A percentile compares a stretch with the other conserved stretches of the same genome.
These are phyloP conservation scores for Hirschfeldia incana DNA, from an alignment of 345 rosid species.

Conservation along the genomic window DNA sequence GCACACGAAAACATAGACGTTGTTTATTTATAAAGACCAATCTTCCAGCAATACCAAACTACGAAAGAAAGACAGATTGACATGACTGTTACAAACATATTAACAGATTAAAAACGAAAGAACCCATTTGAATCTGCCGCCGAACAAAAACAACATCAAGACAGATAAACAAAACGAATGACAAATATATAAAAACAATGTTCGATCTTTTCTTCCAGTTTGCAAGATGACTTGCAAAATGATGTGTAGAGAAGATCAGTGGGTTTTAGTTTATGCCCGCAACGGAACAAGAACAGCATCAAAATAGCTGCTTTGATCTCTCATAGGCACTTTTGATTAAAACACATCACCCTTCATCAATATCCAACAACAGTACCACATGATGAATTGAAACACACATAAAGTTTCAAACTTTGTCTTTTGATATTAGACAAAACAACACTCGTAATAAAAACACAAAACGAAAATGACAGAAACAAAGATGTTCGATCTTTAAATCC, in stretches of 20 bases:
- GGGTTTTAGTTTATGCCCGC: neutral
- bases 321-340: neutral
- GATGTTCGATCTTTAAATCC: conserved; percentile 27
- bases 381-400: neutral
- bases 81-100: neutral
- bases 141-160: neutral
- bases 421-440: neutral
- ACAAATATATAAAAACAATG: neutral
- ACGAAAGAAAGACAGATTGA: no score
- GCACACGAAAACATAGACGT: neutral
- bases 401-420: conserved; percentile 1
- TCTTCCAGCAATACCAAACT: neutral
- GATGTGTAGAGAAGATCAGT: no score
- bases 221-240: neutral
- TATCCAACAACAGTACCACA: neutral
- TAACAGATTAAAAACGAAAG: neutral
- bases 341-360: neutral
- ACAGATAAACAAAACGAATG: neutral
- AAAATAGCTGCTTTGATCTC: neutral
- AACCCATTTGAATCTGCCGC: neutral
- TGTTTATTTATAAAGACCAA: neutral
- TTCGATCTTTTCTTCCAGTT: neutral
- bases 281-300: neutral
- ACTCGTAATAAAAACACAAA: neutral
- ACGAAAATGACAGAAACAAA: neutral